Base-by-base conservation (phyloP, 805 yeast genomes). In the Candida nitratophila region DNA sequence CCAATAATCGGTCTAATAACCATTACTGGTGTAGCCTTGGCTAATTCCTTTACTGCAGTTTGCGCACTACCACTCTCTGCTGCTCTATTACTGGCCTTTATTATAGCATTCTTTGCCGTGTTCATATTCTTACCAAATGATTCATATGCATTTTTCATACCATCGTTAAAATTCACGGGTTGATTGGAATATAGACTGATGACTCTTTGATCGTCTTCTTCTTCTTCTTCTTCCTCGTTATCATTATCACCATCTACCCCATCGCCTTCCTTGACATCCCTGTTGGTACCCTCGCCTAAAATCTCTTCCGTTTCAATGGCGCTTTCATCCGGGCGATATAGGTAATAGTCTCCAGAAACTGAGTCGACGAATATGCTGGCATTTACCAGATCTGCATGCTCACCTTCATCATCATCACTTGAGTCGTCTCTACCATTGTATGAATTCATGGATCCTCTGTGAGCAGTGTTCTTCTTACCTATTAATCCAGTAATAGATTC, bases 1-100 rank as follows among this genome's bases (percentile, higher is more conserved):
- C 97, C 98, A 53, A 90, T 88, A 48, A 88, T 73, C 2, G 97
- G 96, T 37, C 96, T 63, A 2, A 90, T 71, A 15, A 90, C 62
- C 17, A 87, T 81, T 15, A 87, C 77, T 0, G 97, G 97, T 1
- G 95, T 79, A 0, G 84, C 87, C 50, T 76, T 77, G 14, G 86
- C 81, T 14, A 88, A 69, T 1, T 87, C 81, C 17, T 70, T 63
- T 0, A 86, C 76, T 0, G 90, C 86, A 4, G 73, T 82, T 52
- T 77, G 82, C 0, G 87, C 79, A 47, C 73, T 77, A 0, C 79
- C 82, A 26, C 83, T 71, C n/a, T 76, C 82, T 24, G 79, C 70
- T 9, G 87, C 75, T 35, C 79, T 83, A 4, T 73, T 66, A 16
- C 81, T 75, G 5, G 91, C 79, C 10, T 73, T 72, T 37, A 70